Evolutionary conservation across 1,284 basidiomycete species (phyloP).

Genomic region (Fistulinella staudtii): DNA sequence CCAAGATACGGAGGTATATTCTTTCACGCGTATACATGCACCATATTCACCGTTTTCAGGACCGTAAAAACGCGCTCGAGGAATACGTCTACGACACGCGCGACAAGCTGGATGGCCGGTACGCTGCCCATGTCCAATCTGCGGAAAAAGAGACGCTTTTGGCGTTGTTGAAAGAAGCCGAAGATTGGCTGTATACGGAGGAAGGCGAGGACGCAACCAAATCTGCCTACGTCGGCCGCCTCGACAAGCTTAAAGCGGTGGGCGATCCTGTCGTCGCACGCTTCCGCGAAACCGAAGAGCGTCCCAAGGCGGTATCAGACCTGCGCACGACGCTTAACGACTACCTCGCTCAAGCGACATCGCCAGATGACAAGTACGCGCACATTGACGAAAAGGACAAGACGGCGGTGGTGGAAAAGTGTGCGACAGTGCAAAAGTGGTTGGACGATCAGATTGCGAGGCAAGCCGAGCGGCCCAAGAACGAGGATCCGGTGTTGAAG

Average conservation of each 20-base stretch:
- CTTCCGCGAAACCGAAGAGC: slow-evolving; percentile 77
- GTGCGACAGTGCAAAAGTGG: slow-evolving; percentile 86
- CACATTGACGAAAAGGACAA: slow-evolving; percentile 90
- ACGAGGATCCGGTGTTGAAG: slow-evolving; percentile 79
- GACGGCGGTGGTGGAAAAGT: slow-evolving; percentile 75
- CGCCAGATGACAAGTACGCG: slow-evolving; percentile 75
- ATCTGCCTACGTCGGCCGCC: slow-evolving; percentile 78
- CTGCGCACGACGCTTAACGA: slow-evolving; percentile 84
- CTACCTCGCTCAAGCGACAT: slow-evolving; percentile 79
- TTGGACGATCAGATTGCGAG: slow-evolving; percentile 84
- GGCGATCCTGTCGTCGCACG: slow-evolving; percentile 84
- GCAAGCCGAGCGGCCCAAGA: slow-evolving; percentile 85
- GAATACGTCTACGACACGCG: slow-evolving; percentile 96
- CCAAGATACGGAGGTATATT: slow-evolving; percentile 81
- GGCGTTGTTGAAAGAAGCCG: slow-evolving; percentile 65
- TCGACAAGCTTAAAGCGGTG: slow-evolving; percentile 76
- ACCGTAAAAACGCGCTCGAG: slow-evolving; percentile 95
- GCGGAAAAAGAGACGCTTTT: slow-evolving; percentile 78
- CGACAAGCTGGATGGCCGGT: slow-evolving; percentile 85
- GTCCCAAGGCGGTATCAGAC: slow-evolving; percentile 64
- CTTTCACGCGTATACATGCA: not conserved
- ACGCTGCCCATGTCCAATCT: slow-evolving; percentile 66
- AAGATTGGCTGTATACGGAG: slow-evolving; percentile 94
- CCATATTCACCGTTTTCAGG: slow-evolving; percentile 41
- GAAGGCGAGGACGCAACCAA: slow-evolving; percentile 94